phyloP scores from a whole-genome alignment of 2,329 filamentous ascomycete species.

The Lecanicillium sp. region DNA sequence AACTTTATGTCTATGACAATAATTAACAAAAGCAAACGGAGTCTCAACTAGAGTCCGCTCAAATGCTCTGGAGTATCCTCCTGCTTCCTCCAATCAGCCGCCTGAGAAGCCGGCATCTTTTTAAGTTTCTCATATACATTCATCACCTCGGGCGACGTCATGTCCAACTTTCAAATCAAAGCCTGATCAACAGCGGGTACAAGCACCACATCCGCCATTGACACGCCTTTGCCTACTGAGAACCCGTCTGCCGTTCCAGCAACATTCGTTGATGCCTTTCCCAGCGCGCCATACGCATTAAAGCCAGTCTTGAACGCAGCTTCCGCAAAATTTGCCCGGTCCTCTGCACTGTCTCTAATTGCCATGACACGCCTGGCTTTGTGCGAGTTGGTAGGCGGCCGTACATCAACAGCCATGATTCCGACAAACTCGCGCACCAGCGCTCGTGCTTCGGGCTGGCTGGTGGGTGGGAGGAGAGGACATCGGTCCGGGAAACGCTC shows the following conservation, averaged over 20 bases:
- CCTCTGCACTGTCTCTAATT: neutral
- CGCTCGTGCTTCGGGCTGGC: neutral
- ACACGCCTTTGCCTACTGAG: constrained; percentile 3
- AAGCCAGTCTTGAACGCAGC: constrained; percentile 1
- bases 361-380: constrained; percentile 1
- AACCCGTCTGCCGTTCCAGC: neutral
- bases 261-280: neutral
- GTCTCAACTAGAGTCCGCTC: no score
- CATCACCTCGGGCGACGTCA: constrained; percentile 2
- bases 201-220: constrained; percentile 4
- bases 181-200: constrained; percentile 6
- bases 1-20: no score
- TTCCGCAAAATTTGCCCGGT: neutral
- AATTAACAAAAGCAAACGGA: no score
- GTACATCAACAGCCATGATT: constrained; percentile 2
- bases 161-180: constrained; percentile 5
- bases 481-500: constrained; percentile 2
- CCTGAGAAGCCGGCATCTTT: constrained; percentile 3
- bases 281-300: constrained; percentile 4
- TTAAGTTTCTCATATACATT: constrained; percentile 4
- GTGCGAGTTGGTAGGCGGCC: constrained; percentile 4
- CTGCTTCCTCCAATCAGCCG: constrained; percentile 10
- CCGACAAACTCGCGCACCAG: constrained; percentile 5
- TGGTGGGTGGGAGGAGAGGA: constrained; percentile 1
- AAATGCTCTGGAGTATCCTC: neutral